Conservation (phyloP, 2,329 filamentous ascomycete genomes). For the Verticillium nubilum region DNA sequence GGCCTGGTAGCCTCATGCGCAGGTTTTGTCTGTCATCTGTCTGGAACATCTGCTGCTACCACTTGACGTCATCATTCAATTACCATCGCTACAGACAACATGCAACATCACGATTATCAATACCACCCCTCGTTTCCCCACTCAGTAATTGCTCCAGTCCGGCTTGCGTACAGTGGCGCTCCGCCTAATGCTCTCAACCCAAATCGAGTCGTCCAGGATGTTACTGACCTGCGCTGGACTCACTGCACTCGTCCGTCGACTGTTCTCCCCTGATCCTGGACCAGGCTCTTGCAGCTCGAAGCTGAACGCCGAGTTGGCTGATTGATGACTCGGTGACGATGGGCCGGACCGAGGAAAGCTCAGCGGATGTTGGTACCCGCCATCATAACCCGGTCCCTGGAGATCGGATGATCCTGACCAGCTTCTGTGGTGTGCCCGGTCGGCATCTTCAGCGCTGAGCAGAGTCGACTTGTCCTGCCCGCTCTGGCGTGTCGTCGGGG, state of each 20-base stretch:
- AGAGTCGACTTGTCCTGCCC: constrained; percentile 22
- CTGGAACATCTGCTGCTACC: not conserved
- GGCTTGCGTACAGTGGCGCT: constrained; percentile 67
- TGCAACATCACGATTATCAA: not conserved
- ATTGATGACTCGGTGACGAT: constrained; percentile 32
- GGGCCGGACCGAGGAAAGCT: constrained; percentile 45
- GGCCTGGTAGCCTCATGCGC: not conserved
- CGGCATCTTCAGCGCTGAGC: constrained; percentile 28
- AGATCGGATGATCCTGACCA: constrained; percentile 35
- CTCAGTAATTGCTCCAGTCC: constrained; percentile 13
- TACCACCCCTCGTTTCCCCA: not conserved
- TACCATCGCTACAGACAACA: not conserved
- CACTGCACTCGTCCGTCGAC: constrained; percentile 62
- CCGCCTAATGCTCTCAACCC: constrained; percentile 86
- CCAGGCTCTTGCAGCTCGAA: constrained; percentile 49
- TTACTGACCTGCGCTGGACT: constrained; percentile 74
- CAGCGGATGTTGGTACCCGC: constrained; percentile 42
- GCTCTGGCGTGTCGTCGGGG: constrained; percentile 15
- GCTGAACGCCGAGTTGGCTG: constrained; percentile 50
- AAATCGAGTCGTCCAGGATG: constrained; percentile 82
- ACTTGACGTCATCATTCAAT: not conserved
- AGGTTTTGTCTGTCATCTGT: not conserved
- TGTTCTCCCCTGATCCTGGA: constrained; percentile 31
- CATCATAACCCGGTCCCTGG: constrained; percentile 12
- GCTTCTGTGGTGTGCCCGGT: constrained; percentile 29